These are phyloP conservation scores for Herpotrichia juniperi DNA, from an alignment of 2,329 filamentous ascomycete species.

Conservation along the genomic window DNA sequence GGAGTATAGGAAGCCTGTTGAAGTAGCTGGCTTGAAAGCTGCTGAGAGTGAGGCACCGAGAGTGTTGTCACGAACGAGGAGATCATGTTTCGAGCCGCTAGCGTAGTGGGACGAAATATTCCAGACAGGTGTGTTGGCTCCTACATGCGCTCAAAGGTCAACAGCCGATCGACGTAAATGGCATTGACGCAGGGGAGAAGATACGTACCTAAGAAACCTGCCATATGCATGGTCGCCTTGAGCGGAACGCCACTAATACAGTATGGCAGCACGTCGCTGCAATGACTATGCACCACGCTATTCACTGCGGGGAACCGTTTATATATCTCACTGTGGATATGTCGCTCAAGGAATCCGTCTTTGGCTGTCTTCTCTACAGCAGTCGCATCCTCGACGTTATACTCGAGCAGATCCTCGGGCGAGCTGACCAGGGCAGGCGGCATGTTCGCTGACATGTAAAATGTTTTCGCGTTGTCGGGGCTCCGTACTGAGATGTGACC, in stretches of 20 bases:
- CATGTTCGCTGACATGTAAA: conserved; percentile 53
- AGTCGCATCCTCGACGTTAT: conserved; percentile 49
- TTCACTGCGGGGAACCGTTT: conserved; percentile 52
- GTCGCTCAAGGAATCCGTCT: conserved; percentile 49
- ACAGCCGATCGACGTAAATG: too few species aligned
- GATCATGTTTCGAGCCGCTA: conserved; percentile 37
- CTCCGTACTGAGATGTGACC: conserved; percentile 62
- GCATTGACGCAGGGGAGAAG: not conserved
- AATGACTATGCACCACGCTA: conserved; percentile 52
- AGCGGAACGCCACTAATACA: conserved; percentile 49
- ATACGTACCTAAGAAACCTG: conserved; percentile 48
- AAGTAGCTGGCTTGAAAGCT: conserved; percentile 45
- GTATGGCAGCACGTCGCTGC: conserved; percentile 51
- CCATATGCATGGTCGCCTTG: conserved; percentile 49
- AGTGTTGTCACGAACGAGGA: conserved; percentile 39
- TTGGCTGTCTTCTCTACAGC: conserved; percentile 42
- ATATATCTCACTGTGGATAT: conserved; percentile 54
- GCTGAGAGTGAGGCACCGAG: conserved; percentile 44
- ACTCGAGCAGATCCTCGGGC: conserved; percentile 52
- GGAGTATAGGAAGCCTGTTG: conserved; percentile 45
- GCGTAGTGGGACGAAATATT: conserved; percentile 37
- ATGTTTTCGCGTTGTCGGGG: conserved; percentile 53
- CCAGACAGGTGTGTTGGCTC: conserved; percentile 44
- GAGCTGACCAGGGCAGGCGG: conserved; percentile 51
- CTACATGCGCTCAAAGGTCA: conserved; percentile 17